Evolutionary conservation across 2,329 filamentous ascomycete species (phyloP), one percentile per base, ranked within the genome.

Genomic region (Penicillium concentricum): DNA sequence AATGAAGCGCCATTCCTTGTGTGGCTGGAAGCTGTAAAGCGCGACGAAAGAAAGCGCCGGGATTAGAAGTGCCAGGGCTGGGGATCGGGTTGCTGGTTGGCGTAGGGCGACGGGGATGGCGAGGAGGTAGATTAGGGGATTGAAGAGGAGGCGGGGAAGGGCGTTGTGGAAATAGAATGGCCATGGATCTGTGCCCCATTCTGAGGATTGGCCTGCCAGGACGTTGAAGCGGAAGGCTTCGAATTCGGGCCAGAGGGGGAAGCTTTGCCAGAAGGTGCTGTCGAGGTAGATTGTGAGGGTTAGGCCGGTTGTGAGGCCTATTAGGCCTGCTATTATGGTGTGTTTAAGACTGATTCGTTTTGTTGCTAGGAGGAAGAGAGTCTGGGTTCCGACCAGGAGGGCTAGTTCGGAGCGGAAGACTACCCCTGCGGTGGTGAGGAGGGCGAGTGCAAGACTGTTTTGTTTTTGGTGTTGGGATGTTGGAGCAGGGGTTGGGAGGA

Each of bases 1-100:
- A 65, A 99, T 87, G 79, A 99, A 99, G 18, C 94, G 89, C 72
- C 92, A 89, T 77, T 99, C 94, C 72, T 99, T 99, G 78, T 99
- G 94, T 0, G 93, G 92, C 60, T 96, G 89, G 49, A 91, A 67
- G 61, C 91, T 96, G 79, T 96, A 97, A 42, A 95, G 74, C 5
- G 82, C 82, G 20, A 95, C 81, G 72, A 92, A 99, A 30, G 83
- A 73, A 2, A 95, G 63, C 10, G 84, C 82, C 0, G 94, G 92
- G 2, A 87, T 65, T 4, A 90, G 66, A 9, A 86, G 74, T 39
- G 80, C 79, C 0, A 90, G 67, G 7, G 78, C 76, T 16, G 74
- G 69, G 0, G 80, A 78, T 5, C 71, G 69, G 9, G 86, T 76
- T 3, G 86, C 79, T 6, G 83, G 71, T 2, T 82, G 79, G 6